Conservation (phyloP, 805 yeast genomes). For the Maudiozyma serrabonitensis region DNA sequence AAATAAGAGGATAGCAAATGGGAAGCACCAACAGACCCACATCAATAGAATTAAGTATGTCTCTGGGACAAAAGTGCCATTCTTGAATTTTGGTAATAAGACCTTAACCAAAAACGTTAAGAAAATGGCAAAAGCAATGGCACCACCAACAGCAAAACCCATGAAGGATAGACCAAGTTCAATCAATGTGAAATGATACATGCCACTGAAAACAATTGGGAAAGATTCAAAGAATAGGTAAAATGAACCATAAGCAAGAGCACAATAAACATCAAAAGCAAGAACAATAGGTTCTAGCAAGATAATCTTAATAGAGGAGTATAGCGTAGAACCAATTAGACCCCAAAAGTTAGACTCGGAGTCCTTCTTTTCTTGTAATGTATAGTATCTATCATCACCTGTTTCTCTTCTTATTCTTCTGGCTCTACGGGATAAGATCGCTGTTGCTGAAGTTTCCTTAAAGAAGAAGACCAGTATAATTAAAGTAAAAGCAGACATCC, state of each 20-base stretch:
- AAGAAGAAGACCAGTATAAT: constrained; percentile 31
- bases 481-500: constrained; percentile 20
- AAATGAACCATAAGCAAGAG: constrained; percentile 72
- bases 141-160: constrained; percentile 22
- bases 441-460: constrained; percentile 41
- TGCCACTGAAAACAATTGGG: constrained; percentile 56
- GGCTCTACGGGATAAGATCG: constrained; percentile 44
- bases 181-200: constrained; percentile 41
- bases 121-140: constrained; percentile 26
- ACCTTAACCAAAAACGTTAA: constrained; percentile 20
- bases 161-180: constrained; percentile 45
- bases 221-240: constrained; percentile 67
- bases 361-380: constrained; percentile 62
- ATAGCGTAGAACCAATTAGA: constrained; percentile 31
- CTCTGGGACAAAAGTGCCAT: constrained; percentile 31
- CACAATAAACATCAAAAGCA: constrained; percentile 56
- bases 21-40: constrained; percentile 33
- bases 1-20: constrained; percentile 36
- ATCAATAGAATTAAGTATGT: constrained; percentile 32
- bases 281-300: constrained; percentile 69
- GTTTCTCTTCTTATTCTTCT: constrained; percentile 51
- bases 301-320: constrained; percentile 53
- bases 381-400: constrained; percentile 51
- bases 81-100: constrained; percentile 18
- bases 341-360: constrained; percentile 29